Conservation (phyloP, 2,329 filamentous ascomycete genomes). For the Claviceps sp. region DNA sequence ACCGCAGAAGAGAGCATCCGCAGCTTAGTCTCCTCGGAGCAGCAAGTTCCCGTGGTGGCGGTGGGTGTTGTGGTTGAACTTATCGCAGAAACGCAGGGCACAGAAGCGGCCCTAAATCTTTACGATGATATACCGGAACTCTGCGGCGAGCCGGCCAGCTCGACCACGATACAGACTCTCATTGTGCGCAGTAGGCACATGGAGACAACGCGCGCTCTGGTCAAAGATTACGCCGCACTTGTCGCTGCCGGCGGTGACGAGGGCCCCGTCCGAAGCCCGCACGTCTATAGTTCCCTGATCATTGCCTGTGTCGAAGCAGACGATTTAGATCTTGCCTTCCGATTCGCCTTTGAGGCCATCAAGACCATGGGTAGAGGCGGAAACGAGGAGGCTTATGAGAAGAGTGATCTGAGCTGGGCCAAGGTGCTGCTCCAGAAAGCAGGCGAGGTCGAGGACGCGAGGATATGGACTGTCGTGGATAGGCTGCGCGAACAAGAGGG, state of each 20-base stretch:
- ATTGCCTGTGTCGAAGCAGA: conserved; percentile 14
- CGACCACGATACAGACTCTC: conserved; percentile 17
- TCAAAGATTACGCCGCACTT: conserved; percentile 17
- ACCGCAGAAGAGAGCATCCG: conserved; percentile 44
- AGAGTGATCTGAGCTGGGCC: conserved; percentile 14
- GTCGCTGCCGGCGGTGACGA: conserved; percentile 8
- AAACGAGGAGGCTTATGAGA: background rate
- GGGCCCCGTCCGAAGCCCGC: conserved; percentile 6
- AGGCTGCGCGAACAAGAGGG: conserved; percentile 11
- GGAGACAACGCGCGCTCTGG: conserved; percentile 14
- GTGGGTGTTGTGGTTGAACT: conserved; percentile 23
- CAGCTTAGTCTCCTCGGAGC: conserved; percentile 26
- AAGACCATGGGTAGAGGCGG: background rate
- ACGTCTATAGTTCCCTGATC: conserved; percentile 16
- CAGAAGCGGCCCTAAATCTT: conserved; percentile 19
- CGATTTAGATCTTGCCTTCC: conserved; percentile 22
- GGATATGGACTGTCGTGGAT: conserved; percentile 22
- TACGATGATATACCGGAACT: conserved; percentile 18
- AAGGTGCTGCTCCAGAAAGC: conserved; percentile 15
- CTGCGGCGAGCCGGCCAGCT: conserved; percentile 15
- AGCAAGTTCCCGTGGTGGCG: conserved; percentile 23
- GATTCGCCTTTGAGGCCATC: conserved; percentile 14
- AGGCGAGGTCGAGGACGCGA: conserved; percentile 15
- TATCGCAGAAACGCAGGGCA: conserved; percentile 15
- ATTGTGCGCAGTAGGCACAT: conserved; percentile 15